A percentile compares a stretch with the other conserved stretches of the same genome.
Evolutionary conservation across 2,329 filamentous ascomycete genomes (phyloP).

Genomic region (Aureobasidium sp.): DNA sequence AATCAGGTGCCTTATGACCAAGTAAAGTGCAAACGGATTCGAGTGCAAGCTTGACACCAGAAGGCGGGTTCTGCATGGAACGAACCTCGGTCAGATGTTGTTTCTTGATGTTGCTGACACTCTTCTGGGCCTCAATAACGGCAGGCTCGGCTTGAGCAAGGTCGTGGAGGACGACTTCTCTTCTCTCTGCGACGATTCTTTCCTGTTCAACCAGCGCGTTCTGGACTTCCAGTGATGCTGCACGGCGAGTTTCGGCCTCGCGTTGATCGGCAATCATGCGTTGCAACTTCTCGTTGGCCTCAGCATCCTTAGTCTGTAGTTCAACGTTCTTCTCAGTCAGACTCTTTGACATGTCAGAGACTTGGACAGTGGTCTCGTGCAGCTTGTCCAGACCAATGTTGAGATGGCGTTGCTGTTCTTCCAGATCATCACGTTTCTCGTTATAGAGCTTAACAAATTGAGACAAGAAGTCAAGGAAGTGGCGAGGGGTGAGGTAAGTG

Average conservation of each 20-base stretch:
- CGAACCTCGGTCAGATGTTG: slow-evolving; percentile 96
- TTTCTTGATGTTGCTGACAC: slow-evolving; percentile 96
- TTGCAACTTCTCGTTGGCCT: slow-evolving; percentile 95
- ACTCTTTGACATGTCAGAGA: slow-evolving; percentile 82
- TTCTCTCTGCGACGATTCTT: slow-evolving; percentile 73
- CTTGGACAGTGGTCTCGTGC: slow-evolving; percentile 93
- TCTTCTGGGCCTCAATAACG: slow-evolving; percentile 85
- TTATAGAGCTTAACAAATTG: slow-evolving; percentile 97
- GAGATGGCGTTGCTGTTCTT: slow-evolving; percentile 96
- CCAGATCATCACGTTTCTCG: slow-evolving; percentile 95
- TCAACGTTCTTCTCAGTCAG: slow-evolving; percentile 91
- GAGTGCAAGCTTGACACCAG: slow-evolving; percentile 82
- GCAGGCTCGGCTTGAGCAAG: slow-evolving; percentile 88
- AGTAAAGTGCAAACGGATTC: slow-evolving; percentile 95
- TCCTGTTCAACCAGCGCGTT: slow-evolving; percentile 82
- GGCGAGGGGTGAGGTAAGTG: slow-evolving; percentile 89
- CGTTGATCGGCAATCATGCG: slow-evolving; percentile 95
- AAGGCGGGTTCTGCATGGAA: slow-evolving; percentile 89
- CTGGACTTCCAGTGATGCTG: slow-evolving; percentile 82
- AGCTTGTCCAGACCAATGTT: slow-evolving; percentile 98
- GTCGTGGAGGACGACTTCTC: slow-evolving; percentile 78
- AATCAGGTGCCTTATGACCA: slow-evolving; percentile 81
- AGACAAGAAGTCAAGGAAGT: slow-evolving; percentile 96
- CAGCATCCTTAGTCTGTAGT: slow-evolving; percentile 84
- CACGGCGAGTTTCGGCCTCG: slow-evolving; percentile 87